Evolutionary conservation across 345 rosid genomes (phyloP), one percentile per base, ranked within the genome.

Genomic region (Bruguiera parviflora): DNA sequence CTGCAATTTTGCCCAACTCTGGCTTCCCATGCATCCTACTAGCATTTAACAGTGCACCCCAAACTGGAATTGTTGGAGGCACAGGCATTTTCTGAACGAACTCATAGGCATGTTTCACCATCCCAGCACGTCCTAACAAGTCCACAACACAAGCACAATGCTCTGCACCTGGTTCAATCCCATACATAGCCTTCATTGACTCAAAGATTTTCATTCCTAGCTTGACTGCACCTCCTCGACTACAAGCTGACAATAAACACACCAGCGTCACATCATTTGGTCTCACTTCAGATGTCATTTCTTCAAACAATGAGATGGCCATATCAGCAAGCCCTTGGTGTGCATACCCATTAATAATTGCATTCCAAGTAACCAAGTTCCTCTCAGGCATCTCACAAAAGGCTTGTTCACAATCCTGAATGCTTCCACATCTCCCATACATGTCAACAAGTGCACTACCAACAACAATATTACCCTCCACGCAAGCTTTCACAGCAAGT

Each of bases 401-500:
- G 13, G 77, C 85, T 67, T 51, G 73, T 71, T 86, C 83, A 4
- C 89, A 73, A 65, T 90, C 89, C 28, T 84, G 77, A 39, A 86
- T 79, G 46, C 88, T 81, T 65, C 97, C 98, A 51, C 98, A 90
- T 86, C 90, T 92, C n/a, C 98, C 96, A 43, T 92, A 92, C 96
- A 92, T 87, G 75, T 90, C 92, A 76, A 90, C 87, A 1, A 91
- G 85, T 11, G 97, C 89, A 76, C 89, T 87, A 43, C 92, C 86
- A 3, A 93, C 96, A 71, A 86, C 89, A 32, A 87, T 61, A 73
- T 86, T 84, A 66, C 66, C 79, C 32, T 81, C 91, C 28, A 83
- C 73, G 15, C 97, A 89, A 21, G 86, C 88, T 77, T 93, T 93
- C 46, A 85, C 84, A 7, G 93, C 87, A 13, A 86, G 84, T 43